A percentile compares a stretch with the other conserved stretches of the same genome.
Conservation (phyloP, 306 rosid species). For the Quercus glauca region DNA sequence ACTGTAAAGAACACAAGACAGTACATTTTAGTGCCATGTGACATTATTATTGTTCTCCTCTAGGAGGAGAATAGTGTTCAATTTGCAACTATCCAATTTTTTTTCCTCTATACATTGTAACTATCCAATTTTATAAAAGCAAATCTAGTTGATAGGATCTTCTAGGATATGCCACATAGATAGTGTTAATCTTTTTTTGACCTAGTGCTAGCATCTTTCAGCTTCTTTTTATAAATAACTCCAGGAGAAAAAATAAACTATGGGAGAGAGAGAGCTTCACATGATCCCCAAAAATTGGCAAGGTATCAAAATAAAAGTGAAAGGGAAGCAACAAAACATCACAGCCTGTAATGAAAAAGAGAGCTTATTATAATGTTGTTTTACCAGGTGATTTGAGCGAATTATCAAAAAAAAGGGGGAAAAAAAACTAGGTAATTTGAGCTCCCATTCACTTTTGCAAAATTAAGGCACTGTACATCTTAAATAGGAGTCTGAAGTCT, state of each 20-base stretch:
- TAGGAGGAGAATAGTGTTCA: too few relatives aligned
- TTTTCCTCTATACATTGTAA: too few relatives aligned
- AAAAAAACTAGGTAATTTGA: background rate
- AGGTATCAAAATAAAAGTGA: slow-evolving; percentile 22
- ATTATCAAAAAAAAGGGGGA: too few relatives aligned
- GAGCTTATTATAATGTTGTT: background rate
- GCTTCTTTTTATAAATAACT: background rate
- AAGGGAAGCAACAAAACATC: background rate
- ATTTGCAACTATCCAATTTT: too few relatives aligned
- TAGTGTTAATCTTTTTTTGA: background rate
- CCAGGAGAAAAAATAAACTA: background rate
- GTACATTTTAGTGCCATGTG: too few relatives aligned
- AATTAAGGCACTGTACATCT: background rate
- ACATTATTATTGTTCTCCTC: too few relatives aligned
- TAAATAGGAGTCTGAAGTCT: background rate
- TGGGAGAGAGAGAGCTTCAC: background rate
- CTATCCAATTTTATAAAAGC: too few relatives aligned
- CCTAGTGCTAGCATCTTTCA: background rate
- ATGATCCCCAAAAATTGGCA: slow-evolving; percentile 1
- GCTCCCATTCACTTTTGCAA: background rate
- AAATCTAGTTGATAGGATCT: background rate
- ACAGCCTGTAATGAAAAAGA: slow-evolving; percentile 5
- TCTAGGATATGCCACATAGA: background rate
- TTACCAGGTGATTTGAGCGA: background rate
- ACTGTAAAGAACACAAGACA: background rate